These are phyloP conservation scores for Dunaliella primolecta DNA, from an alignment of 139 green algal genomes.

Conservation along the genomic window DNA sequence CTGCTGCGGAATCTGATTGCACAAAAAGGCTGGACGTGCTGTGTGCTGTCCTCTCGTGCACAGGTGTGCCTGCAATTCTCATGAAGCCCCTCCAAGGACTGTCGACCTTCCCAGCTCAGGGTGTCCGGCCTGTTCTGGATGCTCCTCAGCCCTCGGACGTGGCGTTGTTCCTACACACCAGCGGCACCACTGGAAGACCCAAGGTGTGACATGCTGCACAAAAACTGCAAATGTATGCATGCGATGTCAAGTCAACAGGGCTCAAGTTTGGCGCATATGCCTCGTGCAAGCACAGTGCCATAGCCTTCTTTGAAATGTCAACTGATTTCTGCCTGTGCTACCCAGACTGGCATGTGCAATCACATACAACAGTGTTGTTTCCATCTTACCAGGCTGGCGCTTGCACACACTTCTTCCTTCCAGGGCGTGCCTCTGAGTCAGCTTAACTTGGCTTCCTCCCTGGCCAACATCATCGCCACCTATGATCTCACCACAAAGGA, in stretches of 20 bases:
- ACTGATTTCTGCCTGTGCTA: too few species aligned
- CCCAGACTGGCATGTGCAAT: too few species aligned
- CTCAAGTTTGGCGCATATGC: too few species aligned
- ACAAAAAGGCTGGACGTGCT: not conserved
- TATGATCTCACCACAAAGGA: slow-evolving; percentile 71
- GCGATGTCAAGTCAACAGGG: too few species aligned
- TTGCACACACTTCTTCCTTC: too few species aligned
- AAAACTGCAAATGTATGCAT: too few species aligned
- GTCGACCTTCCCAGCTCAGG: not conserved
- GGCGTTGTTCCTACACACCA: slow-evolving; percentile 85
- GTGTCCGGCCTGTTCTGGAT: slow-evolving; percentile 11
- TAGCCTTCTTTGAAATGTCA: too few species aligned
- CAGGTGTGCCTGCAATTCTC: not conserved
- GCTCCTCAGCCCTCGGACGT: slow-evolving; percentile 47
- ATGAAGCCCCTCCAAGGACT: not conserved
- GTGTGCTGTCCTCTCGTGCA: not conserved
- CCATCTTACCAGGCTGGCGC: too few species aligned
- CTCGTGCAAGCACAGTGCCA: too few species aligned
- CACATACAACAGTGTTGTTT: too few species aligned
- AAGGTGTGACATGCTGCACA: slow-evolving; percentile 59
- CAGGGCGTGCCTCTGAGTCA: slow-evolving; percentile 77
- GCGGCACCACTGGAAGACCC: slow-evolving; percentile 74
- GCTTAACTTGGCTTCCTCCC: slow-evolving; percentile 66
- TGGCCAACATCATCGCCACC: slow-evolving; percentile 73
- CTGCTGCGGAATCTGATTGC: not conserved